Conservation (phyloP, 352 stramenopile species). For the Elongisporangium senticosum region DNA sequence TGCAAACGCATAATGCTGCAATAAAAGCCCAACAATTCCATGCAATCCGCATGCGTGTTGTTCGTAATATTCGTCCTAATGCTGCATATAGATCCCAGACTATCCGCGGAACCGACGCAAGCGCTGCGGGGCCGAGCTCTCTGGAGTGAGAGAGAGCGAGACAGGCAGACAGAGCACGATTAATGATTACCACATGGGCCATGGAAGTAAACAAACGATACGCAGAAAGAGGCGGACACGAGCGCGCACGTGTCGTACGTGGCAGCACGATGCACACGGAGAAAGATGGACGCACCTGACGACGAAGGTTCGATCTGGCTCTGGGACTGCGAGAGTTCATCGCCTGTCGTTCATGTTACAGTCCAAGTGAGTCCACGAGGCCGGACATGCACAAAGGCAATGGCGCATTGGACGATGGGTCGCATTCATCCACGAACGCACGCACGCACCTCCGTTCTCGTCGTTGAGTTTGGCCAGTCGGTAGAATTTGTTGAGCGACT, state of each 20-base stretch:
- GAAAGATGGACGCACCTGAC: slow-evolving; percentile 3
- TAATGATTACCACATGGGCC: background rate
- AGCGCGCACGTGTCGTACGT: slow-evolving; percentile 1
- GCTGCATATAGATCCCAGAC: background rate
- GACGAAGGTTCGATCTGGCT: slow-evolving; percentile 16
- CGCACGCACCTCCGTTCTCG: slow-evolving; percentile 22
- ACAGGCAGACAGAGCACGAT: background rate
- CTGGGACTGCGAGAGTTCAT: slow-evolving; percentile 18
- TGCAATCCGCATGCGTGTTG: background rate
- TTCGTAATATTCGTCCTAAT: background rate
- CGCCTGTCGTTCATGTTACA: background rate
- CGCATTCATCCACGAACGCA: background rate
- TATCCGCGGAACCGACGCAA: slow-evolving; percentile 47
- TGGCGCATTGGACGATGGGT: background rate
- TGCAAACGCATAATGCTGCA: background rate
- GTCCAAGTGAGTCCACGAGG: background rate
- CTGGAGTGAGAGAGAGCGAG: slow-evolving; percentile 7
- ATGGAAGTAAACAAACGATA: background rate
- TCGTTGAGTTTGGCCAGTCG: slow-evolving; percentile 53
- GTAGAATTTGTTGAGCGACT: slow-evolving; percentile 83
- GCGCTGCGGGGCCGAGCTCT: slow-evolving; percentile 28
- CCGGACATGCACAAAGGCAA: background rate
- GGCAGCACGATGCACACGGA: background rate
- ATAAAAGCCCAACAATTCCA: background rate
- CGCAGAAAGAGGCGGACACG: background rate